Conservation (phyloP, 495 filamentous ascomycete genomes). For the Penicillium lagena region DNA sequence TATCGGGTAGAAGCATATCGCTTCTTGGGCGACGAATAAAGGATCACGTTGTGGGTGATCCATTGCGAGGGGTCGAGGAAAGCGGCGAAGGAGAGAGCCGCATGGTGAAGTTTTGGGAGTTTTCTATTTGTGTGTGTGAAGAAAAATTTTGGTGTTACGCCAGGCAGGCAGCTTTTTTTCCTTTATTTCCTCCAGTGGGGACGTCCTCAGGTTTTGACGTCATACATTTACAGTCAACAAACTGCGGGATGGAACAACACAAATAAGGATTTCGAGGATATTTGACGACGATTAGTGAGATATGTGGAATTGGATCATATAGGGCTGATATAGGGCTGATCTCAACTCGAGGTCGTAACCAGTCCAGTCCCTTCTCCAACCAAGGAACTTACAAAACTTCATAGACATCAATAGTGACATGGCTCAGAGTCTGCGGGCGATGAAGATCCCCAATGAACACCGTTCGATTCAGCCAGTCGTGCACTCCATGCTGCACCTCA, state of each 20-base stretch:
- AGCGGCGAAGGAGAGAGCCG: not conserved
- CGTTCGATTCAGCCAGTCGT: constrained; percentile 5
- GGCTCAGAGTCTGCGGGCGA: not conserved
- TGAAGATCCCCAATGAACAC: constrained; percentile 6
- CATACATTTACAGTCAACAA: not conserved
- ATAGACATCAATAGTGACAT: constrained; percentile 8
- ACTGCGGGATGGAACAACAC: not conserved
- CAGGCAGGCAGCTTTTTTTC: too few species aligned
- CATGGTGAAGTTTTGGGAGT: too few species aligned
- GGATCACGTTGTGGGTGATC: constrained; percentile 8
- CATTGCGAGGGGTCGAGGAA: constrained; percentile 2
- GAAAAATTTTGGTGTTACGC: too few species aligned
- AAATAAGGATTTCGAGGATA: too few species aligned
- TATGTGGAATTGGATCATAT: too few species aligned
- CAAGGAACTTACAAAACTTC: not conserved
- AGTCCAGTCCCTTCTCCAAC: not conserved
- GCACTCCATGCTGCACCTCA: constrained; percentile 1
- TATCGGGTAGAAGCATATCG: constrained; percentile 26
- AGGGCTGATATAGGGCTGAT: too few species aligned
- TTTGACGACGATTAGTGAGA: too few species aligned
- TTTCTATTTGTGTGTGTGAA: too few species aligned
- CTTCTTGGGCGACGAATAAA: constrained; percentile 28
- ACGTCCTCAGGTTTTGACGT: not conserved
- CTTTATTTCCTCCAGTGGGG: too few species aligned
- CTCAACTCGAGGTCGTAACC: not conserved